phyloP scores from a whole-genome alignment of 805 yeast genomes.

The Starmerella stellata region DNA sequence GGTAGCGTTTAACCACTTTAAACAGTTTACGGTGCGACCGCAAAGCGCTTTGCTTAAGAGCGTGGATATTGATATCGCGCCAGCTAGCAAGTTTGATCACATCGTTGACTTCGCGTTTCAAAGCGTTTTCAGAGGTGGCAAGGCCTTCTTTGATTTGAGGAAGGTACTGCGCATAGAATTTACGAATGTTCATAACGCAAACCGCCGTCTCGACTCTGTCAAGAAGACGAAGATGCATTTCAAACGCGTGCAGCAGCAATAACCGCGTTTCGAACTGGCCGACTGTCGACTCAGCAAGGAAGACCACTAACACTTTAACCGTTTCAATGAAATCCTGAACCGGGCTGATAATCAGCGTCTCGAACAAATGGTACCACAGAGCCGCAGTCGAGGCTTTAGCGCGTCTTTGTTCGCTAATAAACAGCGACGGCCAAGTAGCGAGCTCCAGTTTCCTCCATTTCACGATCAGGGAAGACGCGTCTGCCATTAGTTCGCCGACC shows the following conservation, averaged over 20 bases:
- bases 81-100: conserved; percentile 82
- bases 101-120: conserved; percentile 69
- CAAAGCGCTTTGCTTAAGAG: conserved; percentile 83
- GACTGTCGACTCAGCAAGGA: conserved; percentile 52
- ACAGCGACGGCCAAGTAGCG: conserved; percentile 64
- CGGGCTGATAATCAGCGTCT: conserved; percentile 35
- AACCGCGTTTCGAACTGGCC: conserved; percentile 59
- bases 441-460: conserved; percentile 84
- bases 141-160: conserved; percentile 33
- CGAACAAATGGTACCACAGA: conserved; percentile 89
- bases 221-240: conserved; percentile 30
- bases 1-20: conserved; percentile 67
- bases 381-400: conserved; percentile 40
- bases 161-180: conserved; percentile 50
- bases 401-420: conserved; percentile 34
- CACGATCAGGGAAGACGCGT: conserved; percentile 51
- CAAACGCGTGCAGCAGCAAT: conserved; percentile 44
- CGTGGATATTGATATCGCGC: conserved; percentile 90
- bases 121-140: conserved; percentile 29
- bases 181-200: conserved; percentile 39
- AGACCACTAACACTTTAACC: conserved; percentile 48
- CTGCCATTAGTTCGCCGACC: conserved; percentile 35
- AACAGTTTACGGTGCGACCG: conserved; percentile 70
- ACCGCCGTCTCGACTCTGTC: conserved; percentile 15
- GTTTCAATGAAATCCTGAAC: conserved; percentile 24